These are phyloP conservation scores for Moricandia moricandioides DNA, from an alignment of 345 rosid genomes.

Conservation along the genomic window DNA sequence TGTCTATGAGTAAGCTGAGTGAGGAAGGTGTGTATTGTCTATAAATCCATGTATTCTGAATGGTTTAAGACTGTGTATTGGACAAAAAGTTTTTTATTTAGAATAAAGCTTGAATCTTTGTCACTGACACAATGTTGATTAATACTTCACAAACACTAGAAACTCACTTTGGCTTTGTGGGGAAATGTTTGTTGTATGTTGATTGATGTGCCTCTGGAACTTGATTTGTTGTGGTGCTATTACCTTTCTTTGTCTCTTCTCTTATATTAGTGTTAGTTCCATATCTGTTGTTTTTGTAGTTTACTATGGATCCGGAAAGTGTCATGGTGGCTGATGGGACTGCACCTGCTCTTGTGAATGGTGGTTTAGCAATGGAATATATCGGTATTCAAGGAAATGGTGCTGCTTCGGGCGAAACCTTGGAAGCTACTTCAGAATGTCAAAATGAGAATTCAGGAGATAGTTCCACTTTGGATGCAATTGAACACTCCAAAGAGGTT, in stretches of 20 bases:
- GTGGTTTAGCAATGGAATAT: slow-evolving; percentile 39
- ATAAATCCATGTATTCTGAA: background rate
- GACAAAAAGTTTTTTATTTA: background rate
- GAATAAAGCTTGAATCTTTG: slow-evolving; percentile 18
- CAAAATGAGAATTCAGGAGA: slow-evolving; percentile 38
- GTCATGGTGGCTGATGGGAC: slow-evolving; percentile 39
- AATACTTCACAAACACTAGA: background rate
- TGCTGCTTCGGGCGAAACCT: slow-evolving; percentile 25
- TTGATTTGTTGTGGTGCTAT: background rate
- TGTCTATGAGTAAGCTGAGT: background rate
- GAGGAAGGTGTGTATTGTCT: background rate
- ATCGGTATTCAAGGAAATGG: slow-evolving; percentile 37
- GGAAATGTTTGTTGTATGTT: background rate
- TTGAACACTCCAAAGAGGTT: slow-evolving; percentile 33
- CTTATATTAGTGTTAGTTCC: slow-evolving; percentile 3
- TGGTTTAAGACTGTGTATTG: background rate
- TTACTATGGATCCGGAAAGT: slow-evolving; percentile 57
- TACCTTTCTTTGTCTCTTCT: background rate
- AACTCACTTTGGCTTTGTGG: background rate
- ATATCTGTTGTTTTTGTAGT: slow-evolving; percentile 31
- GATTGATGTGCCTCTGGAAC: background rate
- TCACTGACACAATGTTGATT: background rate
- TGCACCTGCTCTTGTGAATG: slow-evolving; percentile 55
- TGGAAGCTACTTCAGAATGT: slow-evolving; percentile 29
- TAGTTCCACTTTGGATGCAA: slow-evolving; percentile 36